Evolutionary conservation across 1,284 basidiomycete genomes (phyloP).

Genomic region (Ceratobasidium sp.): DNA sequence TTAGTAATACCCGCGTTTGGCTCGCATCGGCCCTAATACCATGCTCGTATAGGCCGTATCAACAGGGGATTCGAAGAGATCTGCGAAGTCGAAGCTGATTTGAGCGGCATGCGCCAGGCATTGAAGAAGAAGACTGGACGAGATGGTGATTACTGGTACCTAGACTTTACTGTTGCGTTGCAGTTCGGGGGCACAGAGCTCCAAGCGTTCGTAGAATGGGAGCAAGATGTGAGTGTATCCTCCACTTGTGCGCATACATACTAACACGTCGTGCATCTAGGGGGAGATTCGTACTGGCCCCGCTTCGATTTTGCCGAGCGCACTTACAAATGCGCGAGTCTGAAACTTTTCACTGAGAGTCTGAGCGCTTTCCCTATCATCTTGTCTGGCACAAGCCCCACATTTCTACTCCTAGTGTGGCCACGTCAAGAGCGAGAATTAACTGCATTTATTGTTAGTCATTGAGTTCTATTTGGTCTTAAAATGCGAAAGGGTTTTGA

Average conservation of each 20-base stretch:
- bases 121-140: conserved; percentile 32
- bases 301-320: conserved; percentile 29
- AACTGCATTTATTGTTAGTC: too few relatives aligned
- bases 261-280: neutral
- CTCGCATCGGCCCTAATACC: neutral
- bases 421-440: too few relatives aligned
- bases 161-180: conserved; percentile 37
- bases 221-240: conserved; percentile 26
- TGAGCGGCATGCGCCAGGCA: conserved; percentile 35
- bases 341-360: neutral
- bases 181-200: conserved; percentile 39
- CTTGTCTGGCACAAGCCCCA: too few relatives aligned
- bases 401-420: too few relatives aligned
- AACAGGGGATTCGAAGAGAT: conserved; percentile 32
- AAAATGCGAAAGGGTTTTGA: neutral
- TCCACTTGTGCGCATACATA: neutral
- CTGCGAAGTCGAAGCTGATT: conserved; percentile 34
- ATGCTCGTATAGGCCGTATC: conserved; percentile 16
- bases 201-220: conserved; percentile 39
- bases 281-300: conserved; percentile 33
- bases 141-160: conserved; percentile 33
- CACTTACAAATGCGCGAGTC: conserved; percentile 18
- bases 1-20: neutral
- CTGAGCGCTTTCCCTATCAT: neutral
- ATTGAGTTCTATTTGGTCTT: too few relatives aligned